These are phyloP conservation scores for Lachnellula cervina DNA, from an alignment of 2,329 filamentous ascomycete genomes.

Conservation along the genomic window DNA sequence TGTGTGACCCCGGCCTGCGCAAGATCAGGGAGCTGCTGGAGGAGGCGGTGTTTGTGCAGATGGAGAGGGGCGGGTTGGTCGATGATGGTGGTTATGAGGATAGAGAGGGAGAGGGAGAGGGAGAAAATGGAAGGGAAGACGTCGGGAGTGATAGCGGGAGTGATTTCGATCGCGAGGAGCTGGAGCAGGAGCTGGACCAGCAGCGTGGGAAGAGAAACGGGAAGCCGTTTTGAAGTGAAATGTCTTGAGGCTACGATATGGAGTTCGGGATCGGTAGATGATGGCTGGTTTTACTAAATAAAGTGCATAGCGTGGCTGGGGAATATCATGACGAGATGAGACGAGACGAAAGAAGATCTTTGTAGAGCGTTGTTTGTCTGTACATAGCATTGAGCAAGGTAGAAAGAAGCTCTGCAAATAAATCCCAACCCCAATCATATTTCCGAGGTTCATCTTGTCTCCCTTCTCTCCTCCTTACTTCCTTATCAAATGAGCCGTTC, in stretches of 20 bases:
- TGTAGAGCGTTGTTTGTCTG: too few relatives aligned
- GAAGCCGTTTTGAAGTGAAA: conserved; percentile 20
- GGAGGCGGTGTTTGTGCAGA: conserved; percentile 60
- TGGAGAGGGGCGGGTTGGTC: conserved; percentile 14
- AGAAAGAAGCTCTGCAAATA: too few relatives aligned
- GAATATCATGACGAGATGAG: too few relatives aligned
- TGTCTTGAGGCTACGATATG: not conserved
- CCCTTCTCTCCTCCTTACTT: not conserved
- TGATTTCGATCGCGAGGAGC: conserved; percentile 48
- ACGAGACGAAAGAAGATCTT: too few relatives aligned
- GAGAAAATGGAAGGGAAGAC: conserved; percentile 34
- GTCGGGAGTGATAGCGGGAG: conserved; percentile 59
- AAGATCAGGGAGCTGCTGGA: conserved; percentile 59
- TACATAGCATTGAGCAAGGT: too few relatives aligned
- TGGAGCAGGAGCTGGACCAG: conserved; percentile 58
- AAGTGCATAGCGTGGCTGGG: too few relatives aligned
- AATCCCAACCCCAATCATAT: too few relatives aligned
- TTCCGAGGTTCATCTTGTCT: not conserved
- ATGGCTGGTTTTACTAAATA: too few relatives aligned
- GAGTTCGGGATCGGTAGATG: not conserved
- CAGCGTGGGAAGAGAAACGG: conserved; percentile 39
- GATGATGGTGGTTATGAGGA: conserved; percentile 2
- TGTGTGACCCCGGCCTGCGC: conserved; percentile 67
- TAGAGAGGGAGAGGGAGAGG: conserved; percentile 16
- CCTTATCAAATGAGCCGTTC: not conserved